Conservation (phyloP, 179 eudicot genomes). For the Gypsophila paniculata region DNA sequence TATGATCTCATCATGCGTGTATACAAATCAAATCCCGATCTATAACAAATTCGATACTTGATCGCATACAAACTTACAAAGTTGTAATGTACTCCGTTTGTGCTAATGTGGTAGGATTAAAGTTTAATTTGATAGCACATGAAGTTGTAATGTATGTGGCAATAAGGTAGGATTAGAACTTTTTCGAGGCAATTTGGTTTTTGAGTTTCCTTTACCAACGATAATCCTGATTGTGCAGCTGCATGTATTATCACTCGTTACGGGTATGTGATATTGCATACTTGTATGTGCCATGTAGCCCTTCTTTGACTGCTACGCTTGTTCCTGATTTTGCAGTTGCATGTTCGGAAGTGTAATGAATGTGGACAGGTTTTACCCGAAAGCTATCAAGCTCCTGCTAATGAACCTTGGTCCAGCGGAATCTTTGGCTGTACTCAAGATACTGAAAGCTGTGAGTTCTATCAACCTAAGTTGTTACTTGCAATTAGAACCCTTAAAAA, state of each 20-base stretch:
- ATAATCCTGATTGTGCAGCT: not conserved
- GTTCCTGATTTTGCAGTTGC: slow-evolving; percentile 47
- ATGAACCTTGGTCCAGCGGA: slow-evolving; percentile 95
- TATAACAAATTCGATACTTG: not conserved
- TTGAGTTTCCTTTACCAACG: not conserved
- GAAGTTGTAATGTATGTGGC: not conserved
- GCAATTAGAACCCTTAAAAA: not conserved
- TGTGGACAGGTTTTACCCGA: slow-evolving; percentile 95
- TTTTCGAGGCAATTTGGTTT: not conserved
- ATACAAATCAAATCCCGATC: not conserved
- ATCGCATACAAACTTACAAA: too few relatives aligned
- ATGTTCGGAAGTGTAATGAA: slow-evolving; percentile 70
- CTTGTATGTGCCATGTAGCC: not conserved
- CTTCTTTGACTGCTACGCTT: slow-evolving; percentile 8
- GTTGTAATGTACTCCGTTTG: too few relatives aligned
- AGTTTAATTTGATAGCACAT: not conserved
- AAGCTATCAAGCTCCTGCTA: slow-evolving; percentile 79
- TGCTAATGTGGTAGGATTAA: too few relatives aligned
- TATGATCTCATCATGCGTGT: not conserved
- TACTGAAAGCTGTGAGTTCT: slow-evolving; percentile 73
- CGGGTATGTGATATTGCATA: slow-evolving; percentile 1
- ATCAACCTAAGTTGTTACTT: slow-evolving; percentile 15
- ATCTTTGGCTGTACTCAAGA: slow-evolving; percentile 83
- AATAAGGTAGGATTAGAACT: not conserved
- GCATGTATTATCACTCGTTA: not conserved